These are phyloP conservation scores for Naganishia onofrii DNA, from an alignment of 768 basidiomycete genomes.

Conservation along the genomic window DNA sequence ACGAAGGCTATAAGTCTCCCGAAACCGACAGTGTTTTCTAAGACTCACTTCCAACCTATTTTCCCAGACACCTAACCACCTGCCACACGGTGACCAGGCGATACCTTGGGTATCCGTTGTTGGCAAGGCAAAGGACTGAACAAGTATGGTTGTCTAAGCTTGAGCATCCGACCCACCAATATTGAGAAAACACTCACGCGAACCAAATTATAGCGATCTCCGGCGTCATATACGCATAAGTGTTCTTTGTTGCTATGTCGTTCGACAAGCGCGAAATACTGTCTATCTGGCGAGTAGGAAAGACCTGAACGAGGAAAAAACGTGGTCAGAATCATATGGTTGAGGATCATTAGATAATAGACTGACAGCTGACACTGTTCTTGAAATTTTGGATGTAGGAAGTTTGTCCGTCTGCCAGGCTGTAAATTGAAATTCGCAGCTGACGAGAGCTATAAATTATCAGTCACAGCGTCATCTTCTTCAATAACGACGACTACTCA, in stretches of 20 bases:
- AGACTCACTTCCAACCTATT: conserved; percentile 44
- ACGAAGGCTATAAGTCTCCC: neutral
- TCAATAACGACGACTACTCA: conserved; percentile 56
- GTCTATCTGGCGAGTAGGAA: conserved; percentile 61
- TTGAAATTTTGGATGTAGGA: conserved; percentile 69
- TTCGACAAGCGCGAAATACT: conserved; percentile 81
- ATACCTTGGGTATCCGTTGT: conserved; percentile 58
- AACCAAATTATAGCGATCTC: conserved; percentile 37
- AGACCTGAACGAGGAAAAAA: conserved; percentile 32
- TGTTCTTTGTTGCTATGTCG: conserved; percentile 86
- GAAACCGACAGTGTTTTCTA: neutral
- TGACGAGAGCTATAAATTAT: conserved; percentile 49
- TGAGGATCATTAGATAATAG: too few species aligned
- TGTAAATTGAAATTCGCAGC: conserved; percentile 86
- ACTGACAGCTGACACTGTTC: conserved; percentile 71
- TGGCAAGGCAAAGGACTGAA: conserved; percentile 77
- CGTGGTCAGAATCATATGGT: neutral
- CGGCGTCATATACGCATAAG: conserved; percentile 72
- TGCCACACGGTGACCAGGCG: conserved; percentile 51
- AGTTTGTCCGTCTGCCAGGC: conserved; percentile 68
- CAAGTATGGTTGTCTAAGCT: conserved; percentile 7
- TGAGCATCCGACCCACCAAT: neutral
- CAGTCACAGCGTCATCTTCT: neutral
- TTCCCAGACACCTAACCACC: conserved; percentile 52
- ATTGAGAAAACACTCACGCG: conserved; percentile 34